Evolutionary conservation across 1,284 basidiomycete genomes (phyloP), one percentile per base, ranked within the genome.

Genomic region (Fomitopsis palustris): DNA sequence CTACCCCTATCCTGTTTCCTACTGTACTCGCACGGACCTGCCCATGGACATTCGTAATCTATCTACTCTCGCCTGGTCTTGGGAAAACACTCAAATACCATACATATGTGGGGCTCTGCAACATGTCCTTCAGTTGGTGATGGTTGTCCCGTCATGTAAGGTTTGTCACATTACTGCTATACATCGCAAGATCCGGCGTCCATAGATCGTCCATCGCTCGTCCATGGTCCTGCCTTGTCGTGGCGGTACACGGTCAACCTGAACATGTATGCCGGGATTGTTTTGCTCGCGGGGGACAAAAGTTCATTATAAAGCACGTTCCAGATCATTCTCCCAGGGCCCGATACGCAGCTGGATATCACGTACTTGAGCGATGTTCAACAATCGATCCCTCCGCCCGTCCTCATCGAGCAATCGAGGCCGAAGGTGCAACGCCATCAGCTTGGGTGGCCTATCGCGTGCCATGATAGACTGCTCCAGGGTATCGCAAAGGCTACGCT

Each of bases 21-120:
- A 57, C 55, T 55, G 45, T 61, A 84, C 81, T 82, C 60, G 80
- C 81, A 72, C 78, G 79, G 37, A 79, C 78, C 19, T 82, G 83
- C 67, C 70, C 78, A 51, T 77, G 81, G 35, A 84, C 84, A 68
- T 80, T 81, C 82, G 45, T 47, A 47, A 29, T 43, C 21, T 29
- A 47, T 47, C 35, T 47, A 27, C 45, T 47, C 7, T 16, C 23
- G 17, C n/a, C n/a, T n/a, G n/a, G n/a, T 27, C 45, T 47, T 47
- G 23, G 21, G 17, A 43, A 7, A 43, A 21, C 19, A 12, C 43
- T 73, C n/a, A n/a, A 62, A 29, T 70, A 68, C n/a, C 64, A 69
- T 53, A 69, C 69, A 59, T 68, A 60, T 41, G 62, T 31, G 19
- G 21, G n/a, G 16, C 17, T 42, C 10, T n/a, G 39, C 21, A 42